A percentile compares a stretch with the other conserved stretches of the same genome.
Conservation (phyloP, 2,329 filamentous ascomycete genomes). For the Emergomyces orientalis region DNA sequence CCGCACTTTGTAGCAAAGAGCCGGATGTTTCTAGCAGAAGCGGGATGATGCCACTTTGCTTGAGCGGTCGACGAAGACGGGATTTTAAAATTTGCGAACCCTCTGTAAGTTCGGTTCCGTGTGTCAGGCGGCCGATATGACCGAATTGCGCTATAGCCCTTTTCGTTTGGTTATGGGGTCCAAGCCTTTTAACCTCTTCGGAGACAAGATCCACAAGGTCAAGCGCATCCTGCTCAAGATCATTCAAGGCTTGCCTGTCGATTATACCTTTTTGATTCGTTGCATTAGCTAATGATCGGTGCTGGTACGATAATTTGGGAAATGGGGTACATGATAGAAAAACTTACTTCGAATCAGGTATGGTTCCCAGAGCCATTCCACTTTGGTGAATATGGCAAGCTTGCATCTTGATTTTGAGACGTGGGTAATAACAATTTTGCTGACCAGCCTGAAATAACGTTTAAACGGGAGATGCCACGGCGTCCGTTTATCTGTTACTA, state of each 20-base stretch:
- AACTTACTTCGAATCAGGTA: slow-evolving; percentile 38
- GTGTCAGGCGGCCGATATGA: slow-evolving; percentile 38
- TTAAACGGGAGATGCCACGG: slow-evolving; percentile 82
- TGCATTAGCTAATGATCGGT: not conserved
- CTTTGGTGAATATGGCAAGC: slow-evolving; percentile 73
- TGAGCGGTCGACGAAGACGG: slow-evolving; percentile 48
- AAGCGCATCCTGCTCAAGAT: slow-evolving; percentile 45
- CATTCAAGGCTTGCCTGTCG: slow-evolving; percentile 60
- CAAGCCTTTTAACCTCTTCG: slow-evolving; percentile 41
- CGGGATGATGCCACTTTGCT: slow-evolving; percentile 51
- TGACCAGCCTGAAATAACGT: slow-evolving; percentile 68
- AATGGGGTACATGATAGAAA: not conserved
- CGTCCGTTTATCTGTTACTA: slow-evolving; percentile 53
- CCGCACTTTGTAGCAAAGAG: slow-evolving; percentile 65
- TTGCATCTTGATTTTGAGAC: slow-evolving; percentile 87
- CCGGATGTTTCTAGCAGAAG: slow-evolving; percentile 63
- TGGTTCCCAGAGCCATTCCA: slow-evolving; percentile 72
- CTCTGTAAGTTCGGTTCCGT: slow-evolving; percentile 31
- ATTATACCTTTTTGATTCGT: slow-evolving; percentile 37
- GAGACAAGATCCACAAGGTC: slow-evolving; percentile 43
- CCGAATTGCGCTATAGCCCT: slow-evolving; percentile 42
- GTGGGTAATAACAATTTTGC: slow-evolving; percentile 89
- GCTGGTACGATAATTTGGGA: not conserved
- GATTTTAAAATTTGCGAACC: slow-evolving; percentile 26
- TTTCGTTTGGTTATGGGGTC: slow-evolving; percentile 40